These are phyloP conservation scores for Mallotus japonicus DNA, from an alignment of 441 rosid genomes.

Conservation along the genomic window DNA sequence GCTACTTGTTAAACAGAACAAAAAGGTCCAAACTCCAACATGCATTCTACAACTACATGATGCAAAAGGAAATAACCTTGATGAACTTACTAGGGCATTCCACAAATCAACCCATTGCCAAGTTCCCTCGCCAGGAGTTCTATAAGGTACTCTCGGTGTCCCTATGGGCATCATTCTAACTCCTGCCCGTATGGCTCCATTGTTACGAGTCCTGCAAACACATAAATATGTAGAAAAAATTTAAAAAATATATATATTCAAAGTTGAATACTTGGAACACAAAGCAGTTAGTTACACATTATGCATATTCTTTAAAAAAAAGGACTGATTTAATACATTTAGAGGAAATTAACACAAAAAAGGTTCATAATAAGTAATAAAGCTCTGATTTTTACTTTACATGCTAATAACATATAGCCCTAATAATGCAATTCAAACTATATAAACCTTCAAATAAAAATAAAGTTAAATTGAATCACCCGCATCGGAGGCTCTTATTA, in stretches of 20 bases:
- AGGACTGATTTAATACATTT: neutral
- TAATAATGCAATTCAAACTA: neutral
- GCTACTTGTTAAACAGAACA: too few species aligned
- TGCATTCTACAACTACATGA: neutral
- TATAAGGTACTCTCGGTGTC: slow-evolving; percentile 70
- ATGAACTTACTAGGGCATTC: slow-evolving; percentile 74
- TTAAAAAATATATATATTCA: too few species aligned
- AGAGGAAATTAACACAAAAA: neutral
- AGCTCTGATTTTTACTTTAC: neutral
- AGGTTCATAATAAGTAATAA: neutral
- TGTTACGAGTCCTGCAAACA: slow-evolving; percentile 41
- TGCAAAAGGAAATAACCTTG: neutral
- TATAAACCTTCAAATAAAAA: neutral
- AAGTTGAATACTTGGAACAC: neutral
- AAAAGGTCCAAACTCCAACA: neutral
- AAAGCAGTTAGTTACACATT: neutral
- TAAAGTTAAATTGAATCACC: slow-evolving; percentile 38
- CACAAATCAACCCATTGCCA: slow-evolving; percentile 91
- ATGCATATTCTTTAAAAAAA: neutral
- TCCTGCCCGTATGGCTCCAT: slow-evolving; percentile 48
- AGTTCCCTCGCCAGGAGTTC: slow-evolving; percentile 77
- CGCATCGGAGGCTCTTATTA: slow-evolving; percentile 59
- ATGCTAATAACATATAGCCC: neutral
- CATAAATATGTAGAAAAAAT: slow-evolving; percentile 9
- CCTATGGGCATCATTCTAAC: slow-evolving; percentile 84